These are phyloP conservation scores for Quercus bicolor DNA, from an alignment of 306 rosid genomes.

Conservation along the genomic window DNA sequence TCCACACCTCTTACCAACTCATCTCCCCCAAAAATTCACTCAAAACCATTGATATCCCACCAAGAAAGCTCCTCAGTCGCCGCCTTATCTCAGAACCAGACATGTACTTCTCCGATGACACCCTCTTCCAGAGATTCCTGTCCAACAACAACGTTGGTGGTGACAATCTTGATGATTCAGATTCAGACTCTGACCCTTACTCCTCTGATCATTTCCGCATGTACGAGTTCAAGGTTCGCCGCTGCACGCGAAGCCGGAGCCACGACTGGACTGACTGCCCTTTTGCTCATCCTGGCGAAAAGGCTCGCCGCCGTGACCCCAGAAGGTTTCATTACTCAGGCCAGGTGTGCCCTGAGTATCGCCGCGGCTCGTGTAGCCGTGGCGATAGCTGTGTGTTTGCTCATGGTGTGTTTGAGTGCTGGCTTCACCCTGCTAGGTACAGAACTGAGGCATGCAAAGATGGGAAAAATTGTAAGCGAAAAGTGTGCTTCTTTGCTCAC, in stretches of 20 bases:
- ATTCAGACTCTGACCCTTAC: slow-evolving; percentile 44
- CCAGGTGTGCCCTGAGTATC: slow-evolving; percentile 65
- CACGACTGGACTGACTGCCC: slow-evolving; percentile 99
- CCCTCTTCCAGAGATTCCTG: slow-evolving; percentile 52
- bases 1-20: slow-evolving; percentile 41
- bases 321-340: slow-evolving; percentile 68
- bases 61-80: slow-evolving; percentile 62
- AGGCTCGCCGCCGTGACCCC: slow-evolving; percentile 86
- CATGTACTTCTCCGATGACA: slow-evolving; percentile 33
- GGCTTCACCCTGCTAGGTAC: slow-evolving; percentile 92
- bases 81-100: slow-evolving; percentile 27
- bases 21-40: slow-evolving; percentile 37
- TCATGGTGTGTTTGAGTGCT: slow-evolving; percentile 88
- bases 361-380: slow-evolving; percentile 63
- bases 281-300: slow-evolving; percentile 81
- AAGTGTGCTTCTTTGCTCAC: slow-evolving; percentile 92
- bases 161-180: slow-evolving; percentile 25
- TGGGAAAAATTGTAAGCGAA: slow-evolving; percentile 77
- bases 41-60: slow-evolving; percentile 53
- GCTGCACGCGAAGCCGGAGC: slow-evolving; percentile 84
- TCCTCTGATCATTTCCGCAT: slow-evolving; percentile 80
- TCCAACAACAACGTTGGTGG: slow-evolving; percentile 42
- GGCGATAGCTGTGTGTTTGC: slow-evolving; percentile 81
- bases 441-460: slow-evolving; percentile 92
- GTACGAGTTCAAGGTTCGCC: slow-evolving; percentile 87